phyloP scores from a whole-genome alignment of 345 rosid species.

The Acer saccharum region DNA sequence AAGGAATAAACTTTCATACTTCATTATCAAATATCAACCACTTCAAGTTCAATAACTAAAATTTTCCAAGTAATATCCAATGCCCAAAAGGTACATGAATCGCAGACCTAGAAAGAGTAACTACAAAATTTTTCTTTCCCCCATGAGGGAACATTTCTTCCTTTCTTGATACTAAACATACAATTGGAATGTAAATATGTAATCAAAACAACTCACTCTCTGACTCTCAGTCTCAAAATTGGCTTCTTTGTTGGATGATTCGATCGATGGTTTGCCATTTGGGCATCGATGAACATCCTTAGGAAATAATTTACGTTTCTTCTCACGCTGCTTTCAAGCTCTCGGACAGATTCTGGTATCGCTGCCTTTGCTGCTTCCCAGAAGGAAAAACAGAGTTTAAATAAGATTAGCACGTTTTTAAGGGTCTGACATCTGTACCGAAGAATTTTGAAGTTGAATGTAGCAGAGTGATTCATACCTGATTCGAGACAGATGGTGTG shows the following conservation, averaged over 20 bases:
- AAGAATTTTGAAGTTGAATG: not conserved
- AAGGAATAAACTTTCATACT: not conserved
- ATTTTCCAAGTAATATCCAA: not conserved
- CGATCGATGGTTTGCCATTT: not conserved
- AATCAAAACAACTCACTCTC: not conserved
- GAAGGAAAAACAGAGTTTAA: constrained; percentile 3
- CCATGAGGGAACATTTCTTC: not conserved
- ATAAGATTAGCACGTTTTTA: not conserved
- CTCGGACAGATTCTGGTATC: constrained; percentile 42
- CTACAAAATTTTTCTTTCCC: not conserved
- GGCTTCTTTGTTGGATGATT: not conserved
- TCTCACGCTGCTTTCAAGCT: constrained; percentile 38
- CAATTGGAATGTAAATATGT: not conserved
- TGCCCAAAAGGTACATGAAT: not conserved
- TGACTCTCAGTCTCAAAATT: not conserved
- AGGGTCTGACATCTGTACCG: not conserved
- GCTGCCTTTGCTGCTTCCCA: constrained; percentile 51
- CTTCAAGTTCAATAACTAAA: not conserved
- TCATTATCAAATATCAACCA: no score
- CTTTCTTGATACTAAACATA: not conserved
- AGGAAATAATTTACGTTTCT: not conserved
- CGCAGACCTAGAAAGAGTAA: not conserved
- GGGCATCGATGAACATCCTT: not conserved
- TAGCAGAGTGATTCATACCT: constrained; percentile 37
- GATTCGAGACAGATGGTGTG: constrained; percentile 61